phyloP scores from a whole-genome alignment of 2,329 filamentous ascomycete genomes.

The Ophiostoma ulmi region DNA sequence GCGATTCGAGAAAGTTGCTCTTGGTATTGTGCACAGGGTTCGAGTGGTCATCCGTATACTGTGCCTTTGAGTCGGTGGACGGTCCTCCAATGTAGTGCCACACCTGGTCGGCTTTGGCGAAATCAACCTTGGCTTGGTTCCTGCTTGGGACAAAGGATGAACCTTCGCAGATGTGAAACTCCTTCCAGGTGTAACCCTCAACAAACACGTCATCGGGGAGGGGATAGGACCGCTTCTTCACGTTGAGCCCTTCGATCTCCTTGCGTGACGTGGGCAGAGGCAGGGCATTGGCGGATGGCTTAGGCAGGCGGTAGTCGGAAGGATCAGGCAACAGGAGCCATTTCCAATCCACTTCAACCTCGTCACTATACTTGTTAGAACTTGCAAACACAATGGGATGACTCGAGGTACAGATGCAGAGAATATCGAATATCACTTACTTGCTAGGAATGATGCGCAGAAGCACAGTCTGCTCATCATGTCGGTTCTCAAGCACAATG shows the following conservation, averaged over 20 bases:
- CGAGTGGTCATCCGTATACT: conserved; percentile 75
- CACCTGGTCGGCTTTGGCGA: conserved; percentile 66
- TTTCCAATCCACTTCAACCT: conserved; percentile 77
- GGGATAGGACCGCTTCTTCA: conserved; percentile 58
- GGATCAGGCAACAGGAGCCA: conserved; percentile 71
- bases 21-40: conserved; percentile 58
- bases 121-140: conserved; percentile 63
- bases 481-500: conserved; percentile 75
- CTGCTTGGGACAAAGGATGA: conserved; percentile 42
- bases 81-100: conserved; percentile 84
- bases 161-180: conserved; percentile 64
- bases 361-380: conserved; percentile 40
- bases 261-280: conserved; percentile 62
- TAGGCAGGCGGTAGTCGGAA: conserved; percentile 65
- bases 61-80: conserved; percentile 84
- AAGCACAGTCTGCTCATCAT: conserved; percentile 68
- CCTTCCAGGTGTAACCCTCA: conserved; percentile 68
- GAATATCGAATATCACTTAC: not conserved
- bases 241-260: conserved; percentile 62
- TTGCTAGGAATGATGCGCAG: conserved; percentile 79
- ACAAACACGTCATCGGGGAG: conserved; percentile 62
- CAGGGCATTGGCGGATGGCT: conserved; percentile 66
- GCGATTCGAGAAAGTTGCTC: conserved; percentile 67
- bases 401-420: not conserved
- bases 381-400: not conserved